Conservation (phyloP, 208 protist species). For the Crithidia sp. region DNA sequence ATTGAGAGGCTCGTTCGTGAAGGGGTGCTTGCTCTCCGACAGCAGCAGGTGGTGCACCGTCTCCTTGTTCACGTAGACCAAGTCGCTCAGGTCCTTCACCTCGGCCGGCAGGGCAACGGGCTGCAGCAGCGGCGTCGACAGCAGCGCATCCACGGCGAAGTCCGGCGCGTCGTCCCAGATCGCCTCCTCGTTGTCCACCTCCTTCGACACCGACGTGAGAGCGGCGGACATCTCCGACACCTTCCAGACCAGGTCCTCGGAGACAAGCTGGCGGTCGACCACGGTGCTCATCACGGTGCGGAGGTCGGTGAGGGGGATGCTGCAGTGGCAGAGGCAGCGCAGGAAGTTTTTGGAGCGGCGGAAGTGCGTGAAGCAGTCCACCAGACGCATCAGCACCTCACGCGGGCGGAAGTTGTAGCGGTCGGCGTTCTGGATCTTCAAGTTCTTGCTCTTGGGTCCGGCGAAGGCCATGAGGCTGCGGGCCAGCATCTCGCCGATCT, state of each 20-base stretch:
- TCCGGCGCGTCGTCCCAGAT: constrained; percentile 89
- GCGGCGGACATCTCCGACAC: constrained; percentile 65
- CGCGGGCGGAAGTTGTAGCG: constrained; percentile 80
- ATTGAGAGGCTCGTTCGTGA: constrained; percentile 90
- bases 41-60: constrained; percentile 88
- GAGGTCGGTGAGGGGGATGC: constrained; percentile 65
- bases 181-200: constrained; percentile 75
- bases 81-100: constrained; percentile 75
- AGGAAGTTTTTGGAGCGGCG: constrained; percentile 74
- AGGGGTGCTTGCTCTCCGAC: constrained; percentile 88
- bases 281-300: constrained; percentile 60
- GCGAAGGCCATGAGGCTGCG: constrained; percentile 84
- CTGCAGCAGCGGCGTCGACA: constrained; percentile 79
- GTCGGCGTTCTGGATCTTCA: constrained; percentile 84
- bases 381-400: constrained; percentile 77
- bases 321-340: constrained; percentile 78
- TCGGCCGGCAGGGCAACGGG: constrained; percentile 85
- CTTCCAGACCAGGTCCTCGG: constrained; percentile 62
- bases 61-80: constrained; percentile 85
- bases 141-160: constrained; percentile 82
- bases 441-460: constrained; percentile 69
- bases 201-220: constrained; percentile 51
- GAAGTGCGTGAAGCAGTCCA: constrained; percentile 86
- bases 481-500: constrained; percentile 89
- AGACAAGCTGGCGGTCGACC: constrained; percentile 69